Conservation (phyloP, 1,139 yeast genomes). For the Suhomyces bokatorum region DNA sequence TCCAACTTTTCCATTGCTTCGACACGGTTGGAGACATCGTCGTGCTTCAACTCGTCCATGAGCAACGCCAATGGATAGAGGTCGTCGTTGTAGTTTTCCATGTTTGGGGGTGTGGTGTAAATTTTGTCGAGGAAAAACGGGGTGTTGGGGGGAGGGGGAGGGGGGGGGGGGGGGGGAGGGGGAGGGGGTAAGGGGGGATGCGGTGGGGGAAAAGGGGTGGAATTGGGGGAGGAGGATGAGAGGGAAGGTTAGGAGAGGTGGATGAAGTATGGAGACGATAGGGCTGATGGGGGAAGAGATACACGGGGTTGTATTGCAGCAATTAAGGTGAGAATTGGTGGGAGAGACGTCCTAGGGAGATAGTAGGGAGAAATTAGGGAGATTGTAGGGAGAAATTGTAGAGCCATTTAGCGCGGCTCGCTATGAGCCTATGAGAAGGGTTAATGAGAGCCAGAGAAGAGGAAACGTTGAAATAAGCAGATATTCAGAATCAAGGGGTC, state of each 20-base stretch:
- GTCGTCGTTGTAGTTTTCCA: slow-evolving; percentile 56
- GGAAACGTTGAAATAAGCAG: no score
- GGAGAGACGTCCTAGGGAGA: neutral
- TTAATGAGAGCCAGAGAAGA: no score
- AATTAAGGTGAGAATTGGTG: no score
- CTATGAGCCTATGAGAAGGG: no score
- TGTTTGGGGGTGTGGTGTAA: slow-evolving; percentile 15
- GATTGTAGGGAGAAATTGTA: no score
- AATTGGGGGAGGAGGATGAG: neutral
- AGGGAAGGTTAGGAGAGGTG: neutral
- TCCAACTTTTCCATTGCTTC: slow-evolving; percentile 94
- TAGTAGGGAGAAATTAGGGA: no score
- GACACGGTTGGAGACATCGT: slow-evolving; percentile 89
- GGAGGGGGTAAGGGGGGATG: neutral
- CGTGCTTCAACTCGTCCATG: slow-evolving; percentile 94
- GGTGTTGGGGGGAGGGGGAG: neutral
- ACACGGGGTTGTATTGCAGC: no score
- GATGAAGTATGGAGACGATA: neutral
- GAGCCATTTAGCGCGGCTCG: no score
- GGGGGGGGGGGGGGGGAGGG: neutral
- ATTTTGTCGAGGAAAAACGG: slow-evolving; percentile 3
- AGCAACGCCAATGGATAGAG: slow-evolving; percentile 92
- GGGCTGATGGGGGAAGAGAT: no score
- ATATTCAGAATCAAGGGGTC: no score
- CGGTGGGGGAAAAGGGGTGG: neutral